Evolutionary conservation across 805 yeast genomes (phyloP), one percentile per base, ranked within the genome.

Genomic region (Candida oleophila): DNA sequence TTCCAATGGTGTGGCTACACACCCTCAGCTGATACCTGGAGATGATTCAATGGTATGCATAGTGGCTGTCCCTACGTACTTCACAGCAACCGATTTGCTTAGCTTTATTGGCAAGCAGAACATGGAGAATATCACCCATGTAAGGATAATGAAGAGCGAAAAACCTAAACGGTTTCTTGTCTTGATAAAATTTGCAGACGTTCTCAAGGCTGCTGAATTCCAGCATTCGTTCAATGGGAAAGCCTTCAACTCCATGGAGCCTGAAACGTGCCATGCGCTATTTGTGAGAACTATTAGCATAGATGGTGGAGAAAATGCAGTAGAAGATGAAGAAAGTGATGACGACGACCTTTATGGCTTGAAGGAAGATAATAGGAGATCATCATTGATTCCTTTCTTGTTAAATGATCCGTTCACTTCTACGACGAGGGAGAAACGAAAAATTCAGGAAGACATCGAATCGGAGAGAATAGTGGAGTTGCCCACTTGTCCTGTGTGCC

Each of bases 401-500:
- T 62, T 86, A 47, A 79, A 77, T 35, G 95, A 87, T 57, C 92
- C 95, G 1, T 87, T 87, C 55, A 85, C 91, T 0, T 47, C 63
- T 2, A 41, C 56, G 2, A 38, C 48, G 7, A 35, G 25, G 2
- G 39, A 46, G 3, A 22, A 42, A 8, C 22, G 14, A 14, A 22
- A 42, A 14, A 21, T 34, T 3, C 30, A 33, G 16, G 14, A 18
- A 11, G 45, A 42, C 34, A 22, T 36, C 14, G 45, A 42, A 20
- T 30, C 37, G 15, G 35, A 41, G 18, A 42, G 32, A 21, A 14
- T 56, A 25, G 55, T 76, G 5, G 97, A 90, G 61, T 71, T 90
- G 25, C 96, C 97, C 0, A 87, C 94, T 0, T 90, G 97, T 59
- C 97, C 97, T 0, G 97, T 90, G 0, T 90, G 97, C 59, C 69